Conservation (phyloP, 2,329 filamentous ascomycete genomes). For the Camptophora hylomeconis region DNA sequence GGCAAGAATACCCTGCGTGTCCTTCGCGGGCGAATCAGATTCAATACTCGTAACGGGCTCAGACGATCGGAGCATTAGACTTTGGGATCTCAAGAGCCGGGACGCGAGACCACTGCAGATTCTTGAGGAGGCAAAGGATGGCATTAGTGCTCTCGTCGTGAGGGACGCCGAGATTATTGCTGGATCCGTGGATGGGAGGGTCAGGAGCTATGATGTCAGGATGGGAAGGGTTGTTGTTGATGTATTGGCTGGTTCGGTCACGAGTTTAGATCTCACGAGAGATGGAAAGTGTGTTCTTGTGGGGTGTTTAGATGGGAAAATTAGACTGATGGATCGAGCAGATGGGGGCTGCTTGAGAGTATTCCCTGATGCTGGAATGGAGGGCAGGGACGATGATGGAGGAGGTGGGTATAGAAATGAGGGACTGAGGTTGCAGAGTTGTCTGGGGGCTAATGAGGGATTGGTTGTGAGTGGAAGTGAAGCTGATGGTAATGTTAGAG, state of each 20-base stretch:
- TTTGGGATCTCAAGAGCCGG: slow-evolving; percentile 56
- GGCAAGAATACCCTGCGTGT: slow-evolving; percentile 63
- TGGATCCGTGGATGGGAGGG: slow-evolving; percentile 73
- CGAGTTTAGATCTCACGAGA: slow-evolving; percentile 55
- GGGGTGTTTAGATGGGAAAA: slow-evolving; percentile 58
- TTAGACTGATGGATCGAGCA: slow-evolving; percentile 69
- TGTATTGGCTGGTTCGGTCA: slow-evolving; percentile 56
- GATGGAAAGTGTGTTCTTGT: slow-evolving; percentile 66
- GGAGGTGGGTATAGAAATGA: slow-evolving; percentile 47
- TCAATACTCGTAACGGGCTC: slow-evolving; percentile 58
- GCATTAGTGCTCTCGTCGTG: slow-evolving; percentile 21
- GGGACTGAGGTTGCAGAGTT: slow-evolving; percentile 59
- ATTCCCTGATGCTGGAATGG: slow-evolving; percentile 40
- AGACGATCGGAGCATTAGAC: slow-evolving; percentile 60
- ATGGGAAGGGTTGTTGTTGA: slow-evolving; percentile 60
- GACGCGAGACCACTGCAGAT: slow-evolving; percentile 56
- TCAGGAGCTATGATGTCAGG: slow-evolving; percentile 70
- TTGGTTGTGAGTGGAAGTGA: slow-evolving; percentile 75
- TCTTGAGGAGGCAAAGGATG: slow-evolving; percentile 59
- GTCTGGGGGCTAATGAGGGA: slow-evolving; percentile 63
- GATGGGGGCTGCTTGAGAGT: slow-evolving; percentile 60
- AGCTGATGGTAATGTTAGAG: slow-evolving; percentile 54
- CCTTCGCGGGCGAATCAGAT: slow-evolving; percentile 62
- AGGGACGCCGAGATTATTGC: slow-evolving; percentile 40
- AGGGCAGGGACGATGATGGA: slow-evolving; percentile 21